Percentiles rank a stretch among this genome's conserved stretches.
phyloP scores from a whole-genome alignment of 805 yeast species.

The Ogataea methylovora region DNA sequence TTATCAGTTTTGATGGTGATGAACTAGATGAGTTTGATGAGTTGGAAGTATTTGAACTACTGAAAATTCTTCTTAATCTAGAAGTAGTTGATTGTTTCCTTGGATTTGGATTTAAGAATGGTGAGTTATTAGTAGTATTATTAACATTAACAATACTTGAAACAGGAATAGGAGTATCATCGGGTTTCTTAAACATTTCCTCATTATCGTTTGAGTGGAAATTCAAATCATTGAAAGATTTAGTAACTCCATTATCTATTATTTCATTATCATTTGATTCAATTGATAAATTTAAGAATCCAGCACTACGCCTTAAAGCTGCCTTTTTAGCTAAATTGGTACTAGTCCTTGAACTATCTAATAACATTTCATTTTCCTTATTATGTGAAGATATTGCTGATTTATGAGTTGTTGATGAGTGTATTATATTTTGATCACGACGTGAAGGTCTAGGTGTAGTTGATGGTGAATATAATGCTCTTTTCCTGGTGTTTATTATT shows the following conservation, averaged over 20 bases:
- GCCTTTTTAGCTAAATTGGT: conserved; percentile 15
- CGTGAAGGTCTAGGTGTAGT: conserved; percentile 15
- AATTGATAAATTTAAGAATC: conserved; percentile 41
- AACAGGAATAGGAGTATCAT: background rate
- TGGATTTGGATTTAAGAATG: conserved; percentile 16
- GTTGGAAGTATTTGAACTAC: conserved; percentile 3
- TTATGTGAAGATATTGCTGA: background rate
- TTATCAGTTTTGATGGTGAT: conserved; percentile 1
- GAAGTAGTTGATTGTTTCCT: conserved; percentile 15
- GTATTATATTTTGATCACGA: background rate
- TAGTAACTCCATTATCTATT: conserved; percentile 19
- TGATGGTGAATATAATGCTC: conserved; percentile 19
- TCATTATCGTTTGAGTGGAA: conserved; percentile 14
- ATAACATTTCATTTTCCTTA: background rate
- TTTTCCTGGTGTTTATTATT: conserved; percentile 18
- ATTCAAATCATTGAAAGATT: conserved; percentile 27
- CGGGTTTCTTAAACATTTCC: conserved; percentile 1
- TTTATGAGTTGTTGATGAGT: background rate
- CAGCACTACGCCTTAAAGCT: conserved; percentile 43
- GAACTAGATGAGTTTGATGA: background rate
- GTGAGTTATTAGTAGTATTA: conserved; percentile 10
- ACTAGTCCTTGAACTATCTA: background rate
- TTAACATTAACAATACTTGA: conserved; percentile 1
- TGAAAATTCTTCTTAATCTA: conserved; percentile 14
- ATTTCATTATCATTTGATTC: conserved; percentile 27